These are phyloP conservation scores for Trypanosoma rangeli DNA, from an alignment of 208 protist species.

Conservation along the genomic window DNA sequence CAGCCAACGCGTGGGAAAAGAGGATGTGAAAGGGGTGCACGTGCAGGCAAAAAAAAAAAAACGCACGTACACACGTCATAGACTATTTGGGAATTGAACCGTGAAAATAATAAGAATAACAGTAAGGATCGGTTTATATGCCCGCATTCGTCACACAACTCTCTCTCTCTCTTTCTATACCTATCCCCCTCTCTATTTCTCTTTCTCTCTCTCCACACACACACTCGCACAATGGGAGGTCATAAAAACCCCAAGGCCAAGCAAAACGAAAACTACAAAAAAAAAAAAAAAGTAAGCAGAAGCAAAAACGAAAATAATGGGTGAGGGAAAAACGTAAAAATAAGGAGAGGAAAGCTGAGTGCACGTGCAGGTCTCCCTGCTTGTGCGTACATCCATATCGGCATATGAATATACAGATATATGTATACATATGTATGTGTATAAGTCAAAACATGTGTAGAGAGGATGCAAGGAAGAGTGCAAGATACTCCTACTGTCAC, in stretches of 20 bases:
- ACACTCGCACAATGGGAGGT: not conserved
- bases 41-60: not conserved
- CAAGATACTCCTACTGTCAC: not conserved
- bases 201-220: not conserved
- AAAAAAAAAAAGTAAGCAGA: not conserved
- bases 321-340: constrained; percentile 9
- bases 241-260: not conserved
- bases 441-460: not conserved
- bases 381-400: not conserved
- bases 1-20: too few relatives aligned
- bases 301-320: not conserved
- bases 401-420: constrained; percentile 12
- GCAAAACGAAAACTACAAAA: constrained; percentile 4
- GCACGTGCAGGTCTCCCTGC: not conserved
- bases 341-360: not conserved
- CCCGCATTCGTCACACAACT: too few relatives aligned
- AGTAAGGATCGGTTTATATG: too few relatives aligned
- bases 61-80: not conserved
- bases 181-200: too few relatives aligned
- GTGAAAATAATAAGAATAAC: too few relatives aligned
- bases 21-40: too few relatives aligned
- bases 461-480: not conserved
- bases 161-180: too few relatives aligned
- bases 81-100: too few relatives aligned
- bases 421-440: constrained; percentile 11